Percentiles rank a stretch among this genome's conserved stretches.
Conservation (phyloP, 1,284 basidiomycete species). For the Apiotrichum laibachii region DNA sequence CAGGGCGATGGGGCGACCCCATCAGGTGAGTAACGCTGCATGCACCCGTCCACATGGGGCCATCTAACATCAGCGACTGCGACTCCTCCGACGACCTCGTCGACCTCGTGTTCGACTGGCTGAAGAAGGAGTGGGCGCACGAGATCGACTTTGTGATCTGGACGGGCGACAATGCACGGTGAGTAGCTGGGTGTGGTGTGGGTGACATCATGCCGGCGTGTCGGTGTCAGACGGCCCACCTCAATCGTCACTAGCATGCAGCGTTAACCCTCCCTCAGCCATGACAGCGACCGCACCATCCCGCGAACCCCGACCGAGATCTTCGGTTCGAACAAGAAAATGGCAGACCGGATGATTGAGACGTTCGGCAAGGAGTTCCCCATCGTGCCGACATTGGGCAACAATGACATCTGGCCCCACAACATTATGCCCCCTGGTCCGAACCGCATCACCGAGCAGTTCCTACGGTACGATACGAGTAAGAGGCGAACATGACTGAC, state of each 20-base stretch:
- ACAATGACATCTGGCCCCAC: conserved; percentile 85
- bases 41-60: neutral
- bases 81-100: conserved; percentile 77
- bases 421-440: conserved; percentile 63
- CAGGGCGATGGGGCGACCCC: conserved; percentile 11
- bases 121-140: conserved; percentile 73
- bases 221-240: too few species aligned
- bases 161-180: conserved; percentile 92
- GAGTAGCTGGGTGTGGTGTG: conserved; percentile 17
- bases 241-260: too few species aligned
- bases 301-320: conserved; percentile 82
- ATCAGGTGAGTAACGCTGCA: conserved; percentile 1
- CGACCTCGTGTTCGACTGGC: conserved; percentile 75
- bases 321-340: conserved; percentile 66
- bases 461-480: conserved; percentile 58
- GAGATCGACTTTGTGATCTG: conserved; percentile 89
- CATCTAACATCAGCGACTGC: conserved; percentile 65
- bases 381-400: conserved; percentile 82
- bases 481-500: conserved; percentile 3
- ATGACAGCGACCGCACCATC: conserved; percentile 77
- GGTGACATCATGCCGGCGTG: neutral
- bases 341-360: conserved; percentile 67
- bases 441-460: conserved; percentile 73
- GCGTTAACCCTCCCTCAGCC: conserved; percentile 55
- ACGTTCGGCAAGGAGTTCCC: conserved; percentile 72